Conservation (phyloP, 768 basidiomycete genomes). For the Gymnopilus dilepis region DNA sequence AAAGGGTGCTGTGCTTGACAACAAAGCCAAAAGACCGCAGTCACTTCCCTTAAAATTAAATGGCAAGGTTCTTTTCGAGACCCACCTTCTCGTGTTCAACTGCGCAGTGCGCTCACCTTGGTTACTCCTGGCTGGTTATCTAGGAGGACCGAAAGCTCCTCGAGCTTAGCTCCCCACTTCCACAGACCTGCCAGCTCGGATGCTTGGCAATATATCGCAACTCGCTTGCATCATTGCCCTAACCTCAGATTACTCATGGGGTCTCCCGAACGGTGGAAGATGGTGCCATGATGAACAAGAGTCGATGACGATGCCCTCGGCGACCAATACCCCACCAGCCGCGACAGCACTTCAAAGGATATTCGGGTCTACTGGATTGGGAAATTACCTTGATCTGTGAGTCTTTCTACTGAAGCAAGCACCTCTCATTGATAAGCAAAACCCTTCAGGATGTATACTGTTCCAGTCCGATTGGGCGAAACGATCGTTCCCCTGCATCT, state of each 20-base stretch:
- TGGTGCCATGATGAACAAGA: neutral
- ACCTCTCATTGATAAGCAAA: neutral
- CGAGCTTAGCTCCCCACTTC: neutral
- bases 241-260: neutral
- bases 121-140: slow-evolving; percentile 8
- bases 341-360: slow-evolving; percentile 12
- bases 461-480: slow-evolving; percentile 41
- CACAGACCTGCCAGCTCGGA: neutral
- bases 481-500: slow-evolving; percentile 36
- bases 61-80: neutral
- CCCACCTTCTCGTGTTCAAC: neutral
- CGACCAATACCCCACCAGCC: neutral
- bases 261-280: neutral
- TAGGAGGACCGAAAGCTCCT: neutral
- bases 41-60: neutral
- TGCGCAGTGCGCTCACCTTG: slow-evolving; percentile 6
- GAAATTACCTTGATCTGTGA: slow-evolving; percentile 43
- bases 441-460: slow-evolving; percentile 33
- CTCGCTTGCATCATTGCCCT: neutral
- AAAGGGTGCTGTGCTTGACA: neutral
- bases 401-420: slow-evolving; percentile 6
- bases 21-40: slow-evolving; percentile 1
- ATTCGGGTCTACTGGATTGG: slow-evolving; percentile 40
- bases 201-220: neutral
- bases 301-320: neutral